Evolutionary conservation across 2,329 filamentous ascomycete genomes (phyloP).

Genomic region (Macrophomina pseudophaseolina): DNA sequence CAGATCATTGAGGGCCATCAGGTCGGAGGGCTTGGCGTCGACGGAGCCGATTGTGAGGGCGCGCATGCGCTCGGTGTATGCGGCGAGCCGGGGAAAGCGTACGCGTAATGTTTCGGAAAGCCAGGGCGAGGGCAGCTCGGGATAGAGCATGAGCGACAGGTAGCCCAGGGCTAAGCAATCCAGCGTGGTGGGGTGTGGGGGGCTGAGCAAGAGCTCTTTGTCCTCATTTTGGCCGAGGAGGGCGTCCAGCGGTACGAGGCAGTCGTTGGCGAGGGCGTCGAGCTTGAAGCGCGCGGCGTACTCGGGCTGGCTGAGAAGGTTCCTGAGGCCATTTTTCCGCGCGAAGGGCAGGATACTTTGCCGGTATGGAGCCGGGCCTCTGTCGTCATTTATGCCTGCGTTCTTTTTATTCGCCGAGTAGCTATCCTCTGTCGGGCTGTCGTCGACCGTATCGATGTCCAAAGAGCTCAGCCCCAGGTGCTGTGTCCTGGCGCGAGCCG

Average conservation of each 20-base stretch:
- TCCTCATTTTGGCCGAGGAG: constrained; percentile 59
- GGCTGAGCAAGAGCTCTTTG: constrained; percentile 62
- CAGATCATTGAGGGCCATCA: constrained; percentile 22
- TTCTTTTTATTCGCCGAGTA: constrained; percentile 45
- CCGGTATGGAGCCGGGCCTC: constrained; percentile 42
- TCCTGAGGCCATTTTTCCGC: constrained; percentile 63
- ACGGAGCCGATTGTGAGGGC: constrained; percentile 9
- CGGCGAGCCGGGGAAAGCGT: constrained; percentile 50
- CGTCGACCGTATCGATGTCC: constrained; percentile 50
- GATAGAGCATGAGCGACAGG: constrained; percentile 72
- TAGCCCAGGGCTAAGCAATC: constrained; percentile 86
- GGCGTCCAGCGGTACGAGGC: constrained; percentile 71
- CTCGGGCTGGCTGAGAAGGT: constrained; percentile 69
- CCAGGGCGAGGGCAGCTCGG: constrained; percentile 67
- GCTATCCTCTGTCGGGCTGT: constrained; percentile 28
- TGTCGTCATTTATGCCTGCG: constrained; percentile 43
- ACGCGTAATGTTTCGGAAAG: constrained; percentile 61
- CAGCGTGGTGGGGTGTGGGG: constrained; percentile 62
- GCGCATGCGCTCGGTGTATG: constrained; percentile 40
- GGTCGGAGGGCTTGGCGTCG: constrained; percentile 7
- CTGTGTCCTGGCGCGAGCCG: constrained; percentile 70
- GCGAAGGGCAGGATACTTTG: constrained; percentile 54
- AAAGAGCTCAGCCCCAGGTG: constrained; percentile 54
- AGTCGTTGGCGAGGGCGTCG: constrained; percentile 71
- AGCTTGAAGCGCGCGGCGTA: constrained; percentile 77